Evolutionary conservation across 2,329 filamentous ascomycete genomes (phyloP).

Genomic region (Penicillium frequentans): DNA sequence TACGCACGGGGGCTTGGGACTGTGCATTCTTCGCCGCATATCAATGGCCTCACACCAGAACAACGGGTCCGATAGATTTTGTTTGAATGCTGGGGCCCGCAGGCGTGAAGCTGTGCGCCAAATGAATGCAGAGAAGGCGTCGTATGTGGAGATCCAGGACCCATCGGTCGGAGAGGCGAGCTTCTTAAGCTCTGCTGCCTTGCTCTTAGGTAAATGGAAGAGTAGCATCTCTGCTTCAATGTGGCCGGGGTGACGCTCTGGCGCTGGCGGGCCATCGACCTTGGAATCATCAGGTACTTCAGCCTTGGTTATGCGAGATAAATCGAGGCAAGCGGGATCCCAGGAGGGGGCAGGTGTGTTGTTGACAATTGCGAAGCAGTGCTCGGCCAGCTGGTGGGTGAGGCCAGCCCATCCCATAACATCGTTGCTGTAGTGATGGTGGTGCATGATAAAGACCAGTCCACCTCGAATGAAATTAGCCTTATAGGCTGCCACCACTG

Average conservation of each 20-base stretch:
- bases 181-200: conserved; percentile 42
- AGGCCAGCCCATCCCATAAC: conserved; percentile 45
- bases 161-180: conserved; percentile 35
- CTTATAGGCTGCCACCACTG: conserved; percentile 40
- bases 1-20: conserved; percentile 33
- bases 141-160: conserved; percentile 49
- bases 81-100: conserved; percentile 35
- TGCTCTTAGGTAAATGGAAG: conserved; percentile 49
- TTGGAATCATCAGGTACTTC: conserved; percentile 25
- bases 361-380: conserved; percentile 39
- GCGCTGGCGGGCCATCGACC: conserved; percentile 12
- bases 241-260: conserved; percentile 14
- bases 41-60: conserved; percentile 42
- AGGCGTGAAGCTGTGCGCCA: conserved; percentile 43
- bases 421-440: conserved; percentile 48
- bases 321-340: conserved; percentile 38
- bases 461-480: conserved; percentile 46
- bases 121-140: conserved; percentile 46
- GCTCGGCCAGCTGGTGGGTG: conserved; percentile 45
- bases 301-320: conserved; percentile 34
- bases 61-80: conserved; percentile 26
- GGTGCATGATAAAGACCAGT: conserved; percentile 44
- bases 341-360: conserved; percentile 33
- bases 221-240: conserved; percentile 28
- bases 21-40: conserved; percentile 40